These are phyloP conservation scores for Poa pratensis DNA, from an alignment of 176 grass and related monocot species.

Conservation along the genomic window DNA sequence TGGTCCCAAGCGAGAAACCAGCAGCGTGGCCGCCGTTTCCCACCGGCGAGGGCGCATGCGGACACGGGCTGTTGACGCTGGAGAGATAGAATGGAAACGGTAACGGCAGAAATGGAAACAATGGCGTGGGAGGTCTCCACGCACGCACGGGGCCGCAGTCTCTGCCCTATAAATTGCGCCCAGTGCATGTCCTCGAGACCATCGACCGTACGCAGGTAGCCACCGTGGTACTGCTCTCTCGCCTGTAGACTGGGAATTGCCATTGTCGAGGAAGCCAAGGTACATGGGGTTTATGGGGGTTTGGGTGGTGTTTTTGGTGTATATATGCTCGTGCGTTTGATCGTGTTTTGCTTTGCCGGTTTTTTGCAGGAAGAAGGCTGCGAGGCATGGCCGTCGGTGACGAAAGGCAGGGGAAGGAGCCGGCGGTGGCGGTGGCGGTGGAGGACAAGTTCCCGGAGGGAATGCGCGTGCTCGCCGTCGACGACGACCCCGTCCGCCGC, in stretches of 20 bases:
- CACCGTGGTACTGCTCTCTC: neutral
- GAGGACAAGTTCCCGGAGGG: constrained; percentile 40
- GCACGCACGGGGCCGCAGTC: neutral
- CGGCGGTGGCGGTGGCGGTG: too few relatives aligned
- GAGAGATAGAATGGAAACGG: neutral
- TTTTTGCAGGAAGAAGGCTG: neutral
- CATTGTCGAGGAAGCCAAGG: too few relatives aligned
- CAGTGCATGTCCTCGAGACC: neutral
- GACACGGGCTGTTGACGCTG: neutral
- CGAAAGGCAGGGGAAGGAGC: neutral
- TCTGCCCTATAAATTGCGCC: neutral
- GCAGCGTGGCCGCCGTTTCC: too few relatives aligned
- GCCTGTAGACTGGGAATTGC: neutral
- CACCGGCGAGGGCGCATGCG: neutral
- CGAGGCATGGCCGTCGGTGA: neutral
- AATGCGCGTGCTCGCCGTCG: constrained; percentile 51
- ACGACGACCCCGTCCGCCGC: constrained; percentile 31
- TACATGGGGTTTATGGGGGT: neutral
- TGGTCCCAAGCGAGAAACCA: neutral
- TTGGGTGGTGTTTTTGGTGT: neutral
- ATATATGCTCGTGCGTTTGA: neutral
- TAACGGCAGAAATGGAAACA: neutral
- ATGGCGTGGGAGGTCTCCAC: neutral
- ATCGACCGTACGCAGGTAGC: neutral
- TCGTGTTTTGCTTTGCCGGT: neutral